Conservation (phyloP, 495 filamentous ascomycete species). For the Pseudotulostoma volvatum region DNA sequence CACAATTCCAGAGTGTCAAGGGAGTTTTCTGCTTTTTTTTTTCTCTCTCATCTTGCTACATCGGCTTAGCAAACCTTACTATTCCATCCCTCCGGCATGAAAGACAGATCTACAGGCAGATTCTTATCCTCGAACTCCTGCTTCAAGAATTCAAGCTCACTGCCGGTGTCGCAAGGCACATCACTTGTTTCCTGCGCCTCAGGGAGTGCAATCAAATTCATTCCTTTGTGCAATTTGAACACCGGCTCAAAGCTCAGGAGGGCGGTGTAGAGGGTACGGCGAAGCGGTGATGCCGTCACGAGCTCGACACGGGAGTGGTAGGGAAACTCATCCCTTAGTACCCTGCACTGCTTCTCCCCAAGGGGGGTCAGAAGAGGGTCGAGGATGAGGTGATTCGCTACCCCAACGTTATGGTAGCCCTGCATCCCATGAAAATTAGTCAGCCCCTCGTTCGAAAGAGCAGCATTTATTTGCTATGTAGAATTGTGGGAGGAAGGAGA, state of each 20-base stretch:
- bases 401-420: constrained; percentile 68
- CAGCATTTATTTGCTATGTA: not conserved
- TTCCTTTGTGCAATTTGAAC: constrained; percentile 27
- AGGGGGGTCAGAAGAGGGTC: constrained; percentile 68
- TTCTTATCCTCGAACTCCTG: constrained; percentile 42
- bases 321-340: constrained; percentile 47
- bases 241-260: constrained; percentile 49
- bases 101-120: constrained; percentile 44
- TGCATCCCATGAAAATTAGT: too few relatives aligned
- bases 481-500: not conserved
- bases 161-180: constrained; percentile 68
- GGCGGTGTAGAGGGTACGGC: constrained; percentile 69
- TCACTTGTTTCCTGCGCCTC: constrained; percentile 69
- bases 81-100: constrained; percentile 52
- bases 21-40: too few relatives aligned
- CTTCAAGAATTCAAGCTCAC: constrained; percentile 31
- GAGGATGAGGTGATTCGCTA: constrained; percentile 51
- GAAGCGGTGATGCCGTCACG: constrained; percentile 67
- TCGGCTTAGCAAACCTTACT: constrained; percentile 34
- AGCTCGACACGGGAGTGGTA: constrained; percentile 46
- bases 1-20: not conserved
- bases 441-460: too few relatives aligned
- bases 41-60: too few relatives aligned
- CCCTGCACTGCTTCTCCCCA: constrained; percentile 58
- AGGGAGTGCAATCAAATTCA: constrained; percentile 51